Evolutionary conservation across 1,284 basidiomycete genomes (phyloP), one percentile per base, ranked within the genome.

Genomic region (Pseudozyma hubeiensis): DNA sequence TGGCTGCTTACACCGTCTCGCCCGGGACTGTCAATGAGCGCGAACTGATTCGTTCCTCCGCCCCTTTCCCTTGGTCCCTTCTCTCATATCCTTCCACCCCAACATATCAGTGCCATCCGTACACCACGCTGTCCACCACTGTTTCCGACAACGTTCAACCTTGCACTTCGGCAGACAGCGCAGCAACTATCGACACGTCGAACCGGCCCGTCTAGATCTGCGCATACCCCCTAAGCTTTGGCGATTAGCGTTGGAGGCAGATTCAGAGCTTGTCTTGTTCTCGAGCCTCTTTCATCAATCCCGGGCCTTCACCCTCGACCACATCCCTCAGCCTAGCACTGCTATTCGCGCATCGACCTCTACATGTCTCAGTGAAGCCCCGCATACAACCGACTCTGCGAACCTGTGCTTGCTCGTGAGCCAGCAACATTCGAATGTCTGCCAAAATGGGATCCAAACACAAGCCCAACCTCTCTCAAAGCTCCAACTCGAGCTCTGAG

Each of bases 401-500:
- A 53, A 31, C 29, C 19, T 39, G 50, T 57, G 54, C 64, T n/a
- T 13, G 45, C 31, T 52, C 39, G 17, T 29, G 34, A 45, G 54
- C 61, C 41, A 40, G 48, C 47, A 39, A 9, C 35, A 34, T 7
- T 9, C 14, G 39, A 3, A 8, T 34, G 24, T 40, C 37, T 10
- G 31, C n/a, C 45, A 63, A n/a, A 1, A 68, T 68, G 66, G 66
- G 60, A 31, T 55, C 66, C 6, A 68, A 63, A 48, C 69, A 73
- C 45, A 66, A 55, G 33, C 33, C 54, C 44, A 73, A 59, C 39
- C 60, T 67, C 33, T 73, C 69, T 4, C 60, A 67, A 37, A 73
- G 69, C 61, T 73, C 69, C 24, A 51, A 40, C 24, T 67, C 69
- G 13, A 64, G 64, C 47, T 67, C 69, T 14, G 69, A 73, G 48